A percentile compares a stretch with the other conserved stretches of the same genome.
Evolutionary conservation across 2,329 filamentous ascomycete species (phyloP).

Genomic region (Fusarium setosum): DNA sequence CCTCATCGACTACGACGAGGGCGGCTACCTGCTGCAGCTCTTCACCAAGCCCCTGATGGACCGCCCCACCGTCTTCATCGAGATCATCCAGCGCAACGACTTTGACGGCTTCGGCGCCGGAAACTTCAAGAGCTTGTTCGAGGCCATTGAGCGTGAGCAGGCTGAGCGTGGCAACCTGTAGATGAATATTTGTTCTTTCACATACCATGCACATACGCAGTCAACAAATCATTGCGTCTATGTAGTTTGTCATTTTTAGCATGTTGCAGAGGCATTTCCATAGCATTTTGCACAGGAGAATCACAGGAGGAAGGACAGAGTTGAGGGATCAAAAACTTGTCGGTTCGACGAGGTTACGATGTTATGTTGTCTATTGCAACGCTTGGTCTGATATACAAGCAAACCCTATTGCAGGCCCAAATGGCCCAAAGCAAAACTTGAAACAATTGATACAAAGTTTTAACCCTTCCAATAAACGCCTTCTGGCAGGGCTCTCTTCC

Average conservation of each 20-base stretch:
- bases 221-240: not conserved
- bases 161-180: slow-evolving; percentile 85
- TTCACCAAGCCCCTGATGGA: slow-evolving; percentile 94
- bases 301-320: not conserved
- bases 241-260: not conserved
- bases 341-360: slow-evolving; percentile 17
- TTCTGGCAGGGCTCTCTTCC: not conserved
- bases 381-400: slow-evolving; percentile 17
- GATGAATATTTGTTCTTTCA: slow-evolving; percentile 17
- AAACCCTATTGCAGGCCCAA: slow-evolving; percentile 1
- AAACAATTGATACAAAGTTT: slow-evolving; percentile 11
- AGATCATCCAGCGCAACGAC: slow-evolving; percentile 93
- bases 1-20: slow-evolving; percentile 94
- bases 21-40: slow-evolving; percentile 82
- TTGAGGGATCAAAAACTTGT: slow-evolving; percentile 14
- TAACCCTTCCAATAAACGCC: slow-evolving; percentile 10
- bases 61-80: slow-evolving; percentile 93
- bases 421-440: not conserved
- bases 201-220: not conserved
- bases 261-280: not conserved
- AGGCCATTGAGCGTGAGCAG: slow-evolving; percentile 95
- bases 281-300: slow-evolving; percentile 1
- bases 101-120: slow-evolving; percentile 95
- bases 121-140: slow-evolving; percentile 95
- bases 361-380: slow-evolving; percentile 15